Percentiles rank a stretch among this genome's conserved stretches.
phyloP scores from a whole-genome alignment of 768 basidiomycete genomes.

The Sarcodon aspratus region DNA sequence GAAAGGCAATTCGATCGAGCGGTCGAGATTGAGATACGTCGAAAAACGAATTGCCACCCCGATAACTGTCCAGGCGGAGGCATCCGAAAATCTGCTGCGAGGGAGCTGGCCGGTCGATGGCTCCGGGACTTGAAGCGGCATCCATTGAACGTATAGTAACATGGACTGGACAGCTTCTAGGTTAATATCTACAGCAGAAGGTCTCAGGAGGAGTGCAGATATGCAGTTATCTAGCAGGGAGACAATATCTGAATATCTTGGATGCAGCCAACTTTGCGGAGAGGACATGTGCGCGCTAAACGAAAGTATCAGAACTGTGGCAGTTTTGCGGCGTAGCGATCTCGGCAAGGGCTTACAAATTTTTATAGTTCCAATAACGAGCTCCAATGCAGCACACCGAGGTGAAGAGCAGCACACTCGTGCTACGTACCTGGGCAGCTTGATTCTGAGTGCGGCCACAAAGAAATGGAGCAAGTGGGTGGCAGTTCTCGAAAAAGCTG shows the following conservation, averaged over 20 bases:
- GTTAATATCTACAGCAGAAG: slow-evolving; percentile 2
- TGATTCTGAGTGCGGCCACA: background rate
- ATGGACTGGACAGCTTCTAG: slow-evolving; percentile 5
- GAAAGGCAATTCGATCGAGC: slow-evolving; percentile 4
- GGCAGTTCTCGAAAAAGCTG: background rate
- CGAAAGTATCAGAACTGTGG: background rate
- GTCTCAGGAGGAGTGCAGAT: slow-evolving; percentile 1
- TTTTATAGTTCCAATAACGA: background rate
- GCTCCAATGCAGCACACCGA: background rate
- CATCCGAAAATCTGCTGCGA: slow-evolving; percentile 4
- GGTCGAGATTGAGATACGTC: slow-evolving; percentile 4
- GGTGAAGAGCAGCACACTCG: background rate
- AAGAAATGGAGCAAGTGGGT: background rate
- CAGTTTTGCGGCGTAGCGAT: background rate
- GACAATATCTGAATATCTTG: slow-evolving; percentile 1
- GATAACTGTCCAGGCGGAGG: slow-evolving; percentile 4
- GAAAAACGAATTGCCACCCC: slow-evolving; percentile 5
- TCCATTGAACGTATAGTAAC: slow-evolving; percentile 4
- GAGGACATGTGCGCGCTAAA: background rate
- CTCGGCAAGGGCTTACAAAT: background rate
- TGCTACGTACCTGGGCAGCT: background rate
- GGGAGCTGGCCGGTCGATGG: background rate
- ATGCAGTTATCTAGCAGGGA: slow-evolving; percentile 3
- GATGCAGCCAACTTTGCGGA: slow-evolving; percentile 1
- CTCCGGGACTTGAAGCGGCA: slow-evolving; percentile 2